Base-by-base conservation (phyloP, 345 rosid species). In the Trapa incisa region DNA sequence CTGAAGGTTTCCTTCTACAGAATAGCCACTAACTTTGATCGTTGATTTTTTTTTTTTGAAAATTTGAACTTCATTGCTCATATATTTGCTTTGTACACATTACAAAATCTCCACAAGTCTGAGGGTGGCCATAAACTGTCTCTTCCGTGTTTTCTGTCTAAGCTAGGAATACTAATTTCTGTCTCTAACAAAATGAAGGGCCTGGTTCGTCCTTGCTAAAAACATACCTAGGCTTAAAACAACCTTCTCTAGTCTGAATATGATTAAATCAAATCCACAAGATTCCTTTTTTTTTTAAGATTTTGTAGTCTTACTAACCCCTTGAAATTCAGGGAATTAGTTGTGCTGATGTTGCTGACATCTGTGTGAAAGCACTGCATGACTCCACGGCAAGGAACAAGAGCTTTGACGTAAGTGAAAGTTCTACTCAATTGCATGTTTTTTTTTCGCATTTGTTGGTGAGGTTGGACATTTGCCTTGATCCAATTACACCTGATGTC, bases 321-420 rank as follows among this genome's bases (percentile, higher is more conserved):
- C 47, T 67, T 42, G 68, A 69, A n/a, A 41, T 66, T 65, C 71
- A 86, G 95, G 96, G 96, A 14, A 92, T 92, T 17, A 86, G 98
- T 77, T 92, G 92, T 70, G 95, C 87, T 15, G 98, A 87, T 75
- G 96, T 92, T 70, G 96, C 96, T 45, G 95, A 89, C 74, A 92
- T 92, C 65, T 89, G 92, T 65, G 92, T 92, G 66, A 92, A 92
- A 82, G 87, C 98, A 58, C 76, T 92, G 77, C 98, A 92, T 54
- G 92, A 92, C 75, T 78, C 96, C 64, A 87, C 93, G 5, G 96
- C 98, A 65, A 85, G 96, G 76, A 92, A 92, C 81, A 92, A 89
- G 84, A 89, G 98, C 82, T 92, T 92, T 67, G 96, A 92, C 73
- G 98, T 81, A 71, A 73, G 96, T 81, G 37, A 42, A 69, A 66